Percentiles rank a stretch among this genome's conserved stretches.
Evolutionary conservation across 345 rosid species (phyloP).

Genomic region (Noccaea bulbosa): DNA sequence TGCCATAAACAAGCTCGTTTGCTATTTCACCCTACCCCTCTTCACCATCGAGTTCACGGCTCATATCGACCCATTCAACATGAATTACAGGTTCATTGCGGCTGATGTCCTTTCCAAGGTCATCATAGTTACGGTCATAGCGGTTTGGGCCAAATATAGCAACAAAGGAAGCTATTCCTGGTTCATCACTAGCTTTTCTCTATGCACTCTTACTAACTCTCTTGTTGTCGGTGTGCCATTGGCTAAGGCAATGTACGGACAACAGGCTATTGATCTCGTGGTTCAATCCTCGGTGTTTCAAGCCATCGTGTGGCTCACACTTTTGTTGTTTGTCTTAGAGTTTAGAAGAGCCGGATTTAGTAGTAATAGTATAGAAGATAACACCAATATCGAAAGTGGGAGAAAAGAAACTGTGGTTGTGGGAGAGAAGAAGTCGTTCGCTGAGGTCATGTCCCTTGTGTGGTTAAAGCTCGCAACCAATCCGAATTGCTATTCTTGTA

Average conservation of each 20-base stretch:
- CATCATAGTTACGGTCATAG: conserved; percentile 57
- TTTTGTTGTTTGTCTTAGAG: conserved; percentile 76
- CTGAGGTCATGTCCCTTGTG: conserved; percentile 60
- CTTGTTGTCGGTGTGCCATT: conserved; percentile 79
- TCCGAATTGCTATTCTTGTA: conserved; percentile 74
- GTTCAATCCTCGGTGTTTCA: conserved; percentile 75
- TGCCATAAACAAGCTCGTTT: conserved; percentile 75
- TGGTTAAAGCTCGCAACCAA: conserved; percentile 64
- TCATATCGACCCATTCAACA: conserved; percentile 72
- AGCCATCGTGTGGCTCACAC: conserved; percentile 71
- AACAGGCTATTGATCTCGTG: conserved; percentile 67
- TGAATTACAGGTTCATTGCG: conserved; percentile 65
- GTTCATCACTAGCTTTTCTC: conserved; percentile 82
- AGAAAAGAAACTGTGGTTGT: conserved; percentile 16
- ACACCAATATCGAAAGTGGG: conserved; percentile 28
- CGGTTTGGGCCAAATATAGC: conserved; percentile 66
- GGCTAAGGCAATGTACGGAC: conserved; percentile 76
- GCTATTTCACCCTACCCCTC: conserved; percentile 83
- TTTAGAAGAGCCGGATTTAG: conserved; percentile 47
- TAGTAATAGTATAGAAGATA: conserved; percentile 27
- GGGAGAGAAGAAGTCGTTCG: conserved; percentile 41
- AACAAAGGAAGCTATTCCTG: conserved; percentile 70
- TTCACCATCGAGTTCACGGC: conserved; percentile 75
- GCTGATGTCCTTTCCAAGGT: conserved; percentile 76
- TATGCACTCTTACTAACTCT: conserved; percentile 68